phyloP scores from a whole-genome alignment of 192 early-diverging fungal species.

The Coemansia sp. region DNA sequence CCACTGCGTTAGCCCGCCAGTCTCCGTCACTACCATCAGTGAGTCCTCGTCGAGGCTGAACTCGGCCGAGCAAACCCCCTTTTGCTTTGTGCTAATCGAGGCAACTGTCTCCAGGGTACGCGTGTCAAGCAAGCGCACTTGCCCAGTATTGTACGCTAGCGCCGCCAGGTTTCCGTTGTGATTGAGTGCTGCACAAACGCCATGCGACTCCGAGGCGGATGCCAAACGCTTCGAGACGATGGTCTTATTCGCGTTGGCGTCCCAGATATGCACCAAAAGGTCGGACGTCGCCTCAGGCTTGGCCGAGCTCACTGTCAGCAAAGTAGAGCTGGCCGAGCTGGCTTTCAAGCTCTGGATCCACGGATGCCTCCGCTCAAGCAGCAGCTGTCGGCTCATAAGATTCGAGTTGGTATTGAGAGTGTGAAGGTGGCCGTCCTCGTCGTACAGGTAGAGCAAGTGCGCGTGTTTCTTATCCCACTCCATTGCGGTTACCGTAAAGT shows the following conservation, averaged over 20 bases:
- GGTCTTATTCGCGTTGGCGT: conserved; percentile 34
- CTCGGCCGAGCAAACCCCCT: conserved; percentile 31
- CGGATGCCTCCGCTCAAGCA: conserved; percentile 27
- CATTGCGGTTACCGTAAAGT: conserved; percentile 50
- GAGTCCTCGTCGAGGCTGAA: conserved; percentile 52
- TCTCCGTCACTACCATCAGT: conserved; percentile 40
- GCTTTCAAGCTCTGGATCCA: conserved; percentile 52
- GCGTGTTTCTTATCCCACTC: conserved; percentile 51
- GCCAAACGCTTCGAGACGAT: conserved; percentile 29
- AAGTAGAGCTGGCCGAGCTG: conserved; percentile 36
- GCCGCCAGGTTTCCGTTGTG: conserved; percentile 52
- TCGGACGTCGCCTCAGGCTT: conserved; percentile 48
- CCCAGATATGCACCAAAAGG: conserved; percentile 42
- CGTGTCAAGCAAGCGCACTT: conserved; percentile 37
- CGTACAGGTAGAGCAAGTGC: conserved; percentile 52
- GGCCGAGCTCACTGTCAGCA: conserved; percentile 44
- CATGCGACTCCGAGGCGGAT: conserved; percentile 27
- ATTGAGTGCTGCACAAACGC: conserved; percentile 49
- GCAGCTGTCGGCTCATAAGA: conserved; percentile 42
- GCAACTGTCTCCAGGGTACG: conserved; percentile 46
- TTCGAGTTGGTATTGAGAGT: conserved; percentile 53
- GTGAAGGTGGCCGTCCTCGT: conserved; percentile 48
- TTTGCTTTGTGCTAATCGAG: conserved; percentile 34
- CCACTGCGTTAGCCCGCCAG: conserved; percentile 54
- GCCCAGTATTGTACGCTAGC: conserved; percentile 41